Evolutionary conservation across 169 alveolate species (phyloP).

Genomic region (Fabrea salina): DNA sequence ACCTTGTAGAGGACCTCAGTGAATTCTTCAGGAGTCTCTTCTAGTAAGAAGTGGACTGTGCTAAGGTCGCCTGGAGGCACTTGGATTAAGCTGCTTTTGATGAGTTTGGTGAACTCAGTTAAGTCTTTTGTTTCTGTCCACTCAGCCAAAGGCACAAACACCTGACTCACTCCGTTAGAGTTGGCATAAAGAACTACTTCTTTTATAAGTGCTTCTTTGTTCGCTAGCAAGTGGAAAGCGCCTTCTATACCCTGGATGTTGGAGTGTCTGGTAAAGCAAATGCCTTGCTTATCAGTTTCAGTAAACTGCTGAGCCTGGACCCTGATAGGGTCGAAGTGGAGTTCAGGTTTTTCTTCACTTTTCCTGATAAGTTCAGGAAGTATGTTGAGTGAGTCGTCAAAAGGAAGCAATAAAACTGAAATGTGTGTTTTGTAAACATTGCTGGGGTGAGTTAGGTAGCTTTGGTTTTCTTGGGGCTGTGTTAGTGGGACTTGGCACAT

Average conservation of each 20-base stretch:
- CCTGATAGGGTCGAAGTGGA: not conserved
- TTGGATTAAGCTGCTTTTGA: not conserved
- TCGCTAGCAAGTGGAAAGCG: not conserved
- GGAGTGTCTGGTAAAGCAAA: slow-evolving; percentile 1
- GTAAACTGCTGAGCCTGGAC: not conserved
- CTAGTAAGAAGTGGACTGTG: not conserved
- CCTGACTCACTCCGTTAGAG: not conserved
- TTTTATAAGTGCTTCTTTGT: not conserved
- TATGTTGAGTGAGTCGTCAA: not conserved
- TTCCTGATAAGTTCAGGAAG: not conserved
- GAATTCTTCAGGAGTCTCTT: not conserved
- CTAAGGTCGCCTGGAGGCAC: not conserved
- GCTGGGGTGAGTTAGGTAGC: not conserved
- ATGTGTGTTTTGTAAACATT: slow-evolving; percentile 13
- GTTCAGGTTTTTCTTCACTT: slow-evolving; percentile 24
- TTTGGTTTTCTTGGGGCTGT: not conserved
- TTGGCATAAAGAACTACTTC: not conserved
- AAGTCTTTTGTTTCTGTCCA: not conserved
- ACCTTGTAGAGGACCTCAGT: not conserved
- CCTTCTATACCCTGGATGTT: slow-evolving; percentile 6
- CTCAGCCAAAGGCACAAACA: not conserved
- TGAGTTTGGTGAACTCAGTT: not conserved
- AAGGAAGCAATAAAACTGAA: not conserved
- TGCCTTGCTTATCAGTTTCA: not conserved
- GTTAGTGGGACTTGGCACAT: not conserved